These are phyloP conservation scores for Exophiala sideris DNA, from an alignment of 2,329 filamentous ascomycete genomes.

Conservation along the genomic window DNA sequence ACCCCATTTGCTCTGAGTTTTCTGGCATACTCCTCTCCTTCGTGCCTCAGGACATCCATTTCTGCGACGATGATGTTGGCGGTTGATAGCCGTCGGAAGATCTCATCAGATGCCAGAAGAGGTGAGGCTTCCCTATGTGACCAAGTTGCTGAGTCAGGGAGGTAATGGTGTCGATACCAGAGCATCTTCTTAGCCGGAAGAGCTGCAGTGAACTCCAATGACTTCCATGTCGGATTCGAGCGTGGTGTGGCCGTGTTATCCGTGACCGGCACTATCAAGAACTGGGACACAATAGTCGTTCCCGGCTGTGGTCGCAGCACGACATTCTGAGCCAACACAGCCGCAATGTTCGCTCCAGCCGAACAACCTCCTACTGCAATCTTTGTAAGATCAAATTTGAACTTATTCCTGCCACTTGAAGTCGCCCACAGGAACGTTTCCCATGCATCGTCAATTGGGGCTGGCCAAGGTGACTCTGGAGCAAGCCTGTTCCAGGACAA, in stretches of 20 bases:
- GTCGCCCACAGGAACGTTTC: constrained; percentile 51
- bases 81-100: constrained; percentile 50
- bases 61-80: constrained; percentile 55
- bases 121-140: constrained; percentile 53
- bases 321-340: constrained; percentile 53
- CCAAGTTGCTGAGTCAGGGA: constrained; percentile 49
- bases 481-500: constrained; percentile 44
- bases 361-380: constrained; percentile 52
- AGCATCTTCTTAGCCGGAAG: constrained; percentile 57
- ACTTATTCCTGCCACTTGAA: constrained; percentile 27
- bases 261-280: constrained; percentile 57
- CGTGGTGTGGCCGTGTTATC: constrained; percentile 53
- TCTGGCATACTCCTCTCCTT: constrained; percentile 52
- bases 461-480: constrained; percentile 56
- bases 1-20: constrained; percentile 49
- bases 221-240: constrained; percentile 48
- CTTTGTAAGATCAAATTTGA: constrained; percentile 41
- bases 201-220: constrained; percentile 51
- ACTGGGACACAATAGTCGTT: constrained; percentile 37
- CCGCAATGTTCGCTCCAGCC: constrained; percentile 52
- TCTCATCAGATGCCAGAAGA: constrained; percentile 46
- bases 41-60: constrained; percentile 55
- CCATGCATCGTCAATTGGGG: constrained; percentile 57
- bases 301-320: constrained; percentile 31
- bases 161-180: constrained; percentile 59